Base-by-base conservation (phyloP, 2,329 filamentous ascomycete genomes). In the Sporothrix inflata region DNA sequence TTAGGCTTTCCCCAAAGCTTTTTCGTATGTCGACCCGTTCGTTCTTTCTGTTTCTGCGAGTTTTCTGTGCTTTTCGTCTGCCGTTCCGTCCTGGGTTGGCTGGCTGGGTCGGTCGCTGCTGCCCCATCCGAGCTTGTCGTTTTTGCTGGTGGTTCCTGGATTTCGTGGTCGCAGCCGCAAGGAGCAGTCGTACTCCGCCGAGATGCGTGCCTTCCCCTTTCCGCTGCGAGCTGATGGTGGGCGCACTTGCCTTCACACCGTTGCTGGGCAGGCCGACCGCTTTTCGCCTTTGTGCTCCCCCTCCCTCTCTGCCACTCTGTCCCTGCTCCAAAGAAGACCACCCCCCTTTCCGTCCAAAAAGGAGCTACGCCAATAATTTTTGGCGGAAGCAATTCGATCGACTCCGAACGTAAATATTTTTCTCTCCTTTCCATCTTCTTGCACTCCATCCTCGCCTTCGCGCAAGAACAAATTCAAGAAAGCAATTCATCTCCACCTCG, bases 1-100 rank as follows among this genome's bases (percentile, higher is more conserved):
- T 76, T 74, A 69, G 74, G 72, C 74, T 73, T 77, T 76, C 78
- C 78, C 78, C 77, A 79, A 79, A 72, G 74, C 68, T 70, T 69
- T 69, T 45, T 49, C 30, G 47, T 12, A 3, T 27, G 16, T 40
- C 47, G n/a, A 24, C 47, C 30, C 34, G 34, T 42, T 40, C 38
- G 60, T 65, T 65, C 60, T 65, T 45, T 65, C 60, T 45, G 60
- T 65, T 65, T 65, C 38, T 65, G 60, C 53, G 65, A 38, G 27
- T 42, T 45, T 71, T 65, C 61, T 49, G 47, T 67, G 27, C 30
- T 63, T 72, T 69, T 63, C 42, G 51, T 66, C 45, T 53, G 49
- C 63, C 63, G 27, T 61, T 47, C 63, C 57, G 45, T 71, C 69
- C 40, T 30, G 27, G 51, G 42, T 61, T 38, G 40, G 16, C 38